Percentiles rank a stretch among this genome's conserved stretches.
Conservation (phyloP, 78 protist species). For the Monosiga brevicollis region DNA sequence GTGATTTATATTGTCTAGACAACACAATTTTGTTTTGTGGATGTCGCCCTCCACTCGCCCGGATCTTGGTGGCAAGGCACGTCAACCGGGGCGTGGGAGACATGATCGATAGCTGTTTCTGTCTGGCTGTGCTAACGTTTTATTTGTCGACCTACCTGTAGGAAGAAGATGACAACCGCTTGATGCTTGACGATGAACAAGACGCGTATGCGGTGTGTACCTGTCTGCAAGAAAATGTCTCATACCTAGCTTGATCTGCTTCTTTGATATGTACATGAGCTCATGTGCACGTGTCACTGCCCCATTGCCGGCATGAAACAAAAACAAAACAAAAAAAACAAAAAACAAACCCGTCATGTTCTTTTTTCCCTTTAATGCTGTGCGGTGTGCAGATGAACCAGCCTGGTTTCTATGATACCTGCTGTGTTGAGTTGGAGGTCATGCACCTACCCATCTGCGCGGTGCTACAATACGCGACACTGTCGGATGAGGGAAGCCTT, state of each 20-base stretch:
- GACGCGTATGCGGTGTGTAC: background rate
- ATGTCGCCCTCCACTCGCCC: conserved; percentile 45
- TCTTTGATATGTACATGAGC: background rate
- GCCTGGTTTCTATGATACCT: conserved; percentile 52
- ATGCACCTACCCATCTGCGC: conserved; percentile 54
- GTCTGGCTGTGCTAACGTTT: background rate
- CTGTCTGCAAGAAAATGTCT: background rate
- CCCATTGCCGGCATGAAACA: no score
- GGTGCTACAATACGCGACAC: conserved; percentile 59
- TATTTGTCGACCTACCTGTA: background rate
- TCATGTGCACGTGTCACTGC: background rate
- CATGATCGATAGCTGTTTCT: background rate
- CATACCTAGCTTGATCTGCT: background rate
- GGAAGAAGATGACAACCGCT: conserved; percentile 10
- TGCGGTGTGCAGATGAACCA: conserved; percentile 16
- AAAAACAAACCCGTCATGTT: no score
- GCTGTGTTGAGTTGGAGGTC: conserved; percentile 63
- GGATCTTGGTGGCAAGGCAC: conserved; percentile 69
- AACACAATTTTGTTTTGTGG: conserved; percentile 54
- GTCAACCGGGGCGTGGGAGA: background rate
- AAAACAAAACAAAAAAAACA: no score
- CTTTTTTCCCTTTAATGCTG: no score
- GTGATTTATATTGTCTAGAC: no score
- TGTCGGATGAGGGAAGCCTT: conserved; percentile 12
- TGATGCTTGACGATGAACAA: background rate